phyloP scores from a whole-genome alignment of 495 filamentous ascomycete genomes.

The Penicillium mononematosum region DNA sequence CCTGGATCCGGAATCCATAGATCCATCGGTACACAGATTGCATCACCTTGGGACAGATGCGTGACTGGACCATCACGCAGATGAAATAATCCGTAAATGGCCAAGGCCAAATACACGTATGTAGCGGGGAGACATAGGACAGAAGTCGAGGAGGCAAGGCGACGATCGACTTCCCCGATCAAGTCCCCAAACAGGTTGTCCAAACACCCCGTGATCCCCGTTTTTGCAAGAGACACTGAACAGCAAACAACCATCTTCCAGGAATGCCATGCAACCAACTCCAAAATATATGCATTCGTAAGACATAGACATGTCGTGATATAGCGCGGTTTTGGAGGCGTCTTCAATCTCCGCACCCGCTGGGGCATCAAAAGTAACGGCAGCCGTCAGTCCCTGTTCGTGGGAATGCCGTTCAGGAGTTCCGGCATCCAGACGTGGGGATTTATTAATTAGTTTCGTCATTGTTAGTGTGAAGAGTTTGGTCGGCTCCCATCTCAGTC shows the following conservation, averaged over 20 bases:
- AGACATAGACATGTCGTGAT: conserved; percentile 38
- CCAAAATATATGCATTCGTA: conserved; percentile 47
- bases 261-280: conserved; percentile 42
- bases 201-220: conserved; percentile 23
- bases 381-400: conserved; percentile 2
- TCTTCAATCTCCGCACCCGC: background rate
- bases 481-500: conserved; percentile 52
- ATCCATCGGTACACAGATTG: background rate
- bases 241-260: conserved; percentile 27
- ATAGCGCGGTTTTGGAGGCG: conserved; percentile 11
- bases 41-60: background rate
- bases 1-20: conserved; percentile 5
- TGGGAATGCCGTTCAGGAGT: background rate
- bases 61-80: background rate
- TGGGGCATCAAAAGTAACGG: conserved; percentile 1
- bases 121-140: background rate
- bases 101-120: background rate
- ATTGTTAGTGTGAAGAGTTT: background rate
- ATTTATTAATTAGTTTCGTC: conserved; percentile 7
- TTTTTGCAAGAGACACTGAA: conserved; percentile 21
- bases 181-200: conserved; percentile 10
- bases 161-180: conserved; percentile 11
- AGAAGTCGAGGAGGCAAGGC: background rate
- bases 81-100: background rate
- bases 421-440: background rate